A percentile compares a stretch with the other conserved stretches of the same genome.
These are phyloP conservation scores for Penicillium canescens DNA, from an alignment of 495 filamentous ascomycete species.

Conservation along the genomic window DNA sequence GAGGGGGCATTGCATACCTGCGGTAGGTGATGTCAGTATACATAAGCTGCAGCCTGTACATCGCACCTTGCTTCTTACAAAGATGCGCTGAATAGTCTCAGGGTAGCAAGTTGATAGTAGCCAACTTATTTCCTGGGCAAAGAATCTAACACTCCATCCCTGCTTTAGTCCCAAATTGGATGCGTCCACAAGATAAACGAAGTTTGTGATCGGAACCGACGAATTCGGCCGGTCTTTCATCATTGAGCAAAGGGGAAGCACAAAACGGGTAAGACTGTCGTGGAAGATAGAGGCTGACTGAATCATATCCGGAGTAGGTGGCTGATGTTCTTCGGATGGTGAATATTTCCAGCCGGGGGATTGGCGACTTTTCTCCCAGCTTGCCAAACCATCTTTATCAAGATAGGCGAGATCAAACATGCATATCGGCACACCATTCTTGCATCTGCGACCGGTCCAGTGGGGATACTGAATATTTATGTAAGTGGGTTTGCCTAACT, in stretches of 20 bases:
- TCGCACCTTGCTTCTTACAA: slow-evolving; percentile 17
- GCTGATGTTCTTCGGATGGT: background rate
- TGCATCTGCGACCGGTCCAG: slow-evolving; percentile 37
- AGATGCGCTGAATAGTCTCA: slow-evolving; percentile 27
- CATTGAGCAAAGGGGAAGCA: slow-evolving; percentile 33
- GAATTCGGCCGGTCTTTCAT: slow-evolving; percentile 12
- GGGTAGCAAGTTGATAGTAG: slow-evolving; percentile 34
- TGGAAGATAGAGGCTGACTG: slow-evolving; percentile 24
- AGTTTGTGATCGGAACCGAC: slow-evolving; percentile 14
- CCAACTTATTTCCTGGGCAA: slow-evolving; percentile 26
- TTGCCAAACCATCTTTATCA: slow-evolving; percentile 8
- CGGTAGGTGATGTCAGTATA: background rate
- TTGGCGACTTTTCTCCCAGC: slow-evolving; percentile 20
- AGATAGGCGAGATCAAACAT: slow-evolving; percentile 25
- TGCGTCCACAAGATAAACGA: slow-evolving; percentile 29
- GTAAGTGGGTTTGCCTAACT: background rate
- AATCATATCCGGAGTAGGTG: slow-evolving; percentile 12
- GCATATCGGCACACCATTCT: slow-evolving; percentile 26
- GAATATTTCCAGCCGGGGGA: slow-evolving; percentile 2
- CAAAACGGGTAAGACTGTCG: slow-evolving; percentile 28
- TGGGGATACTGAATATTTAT: slow-evolving; percentile 25
- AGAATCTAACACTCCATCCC: slow-evolving; percentile 25
- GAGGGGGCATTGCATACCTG: slow-evolving; percentile 32
- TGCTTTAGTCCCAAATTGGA: slow-evolving; percentile 23
- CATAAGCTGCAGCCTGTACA: background rate